Base-by-base conservation (phyloP, 192 early-diverging fungal species). In the Podila horticola region DNA sequence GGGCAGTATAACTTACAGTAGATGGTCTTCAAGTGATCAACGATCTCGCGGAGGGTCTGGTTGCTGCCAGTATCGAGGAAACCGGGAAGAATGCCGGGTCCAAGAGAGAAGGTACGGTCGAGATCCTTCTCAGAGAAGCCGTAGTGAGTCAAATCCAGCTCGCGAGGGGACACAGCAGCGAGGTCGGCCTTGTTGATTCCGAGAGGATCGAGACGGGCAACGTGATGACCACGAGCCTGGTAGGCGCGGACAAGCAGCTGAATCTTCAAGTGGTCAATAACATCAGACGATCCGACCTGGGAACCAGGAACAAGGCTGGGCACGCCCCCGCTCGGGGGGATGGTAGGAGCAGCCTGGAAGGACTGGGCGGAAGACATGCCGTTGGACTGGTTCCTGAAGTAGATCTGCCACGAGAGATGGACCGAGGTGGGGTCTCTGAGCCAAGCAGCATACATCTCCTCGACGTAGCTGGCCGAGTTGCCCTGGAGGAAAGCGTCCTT, bases 191-290 rank as follows among this genome's bases (percentile, higher is more conserved):
- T 71, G 66, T 90, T 89, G 79, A 99, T 95, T 30, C 92, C 95
- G 33, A 99, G 91, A 51, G 98, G 98, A 81, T 99, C 98, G 58
- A 99, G 88, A 79, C 94, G 93, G 72, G 98, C 98, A 70, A 97
- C 88, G 64, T 95, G 95, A 84, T 99, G 98, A 10, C 98, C 98
- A 81, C 97, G 93, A 62, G 94, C 94, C 86, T 98, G 97, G 86
- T 95, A 98, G n/a, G 98, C 97, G 55, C 98, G 93, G 17, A 95
- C 95, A 61, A 99, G 81, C 28, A 99, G 90, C 89, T 99, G 97
- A 45, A 99, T 94, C 86, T 99, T 99, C 91, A 99, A 93, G 85
- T 98, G 95, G 86, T 99, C 97, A 88, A 95, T 91, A 58, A 99
- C 94, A 62, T 94, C 89, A 1, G 82, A 72, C 36, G 87, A 79